These are phyloP conservation scores for Xylariaceae sp. DNA, from an alignment of 2,329 filamentous ascomycete species.

Conservation along the genomic window DNA sequence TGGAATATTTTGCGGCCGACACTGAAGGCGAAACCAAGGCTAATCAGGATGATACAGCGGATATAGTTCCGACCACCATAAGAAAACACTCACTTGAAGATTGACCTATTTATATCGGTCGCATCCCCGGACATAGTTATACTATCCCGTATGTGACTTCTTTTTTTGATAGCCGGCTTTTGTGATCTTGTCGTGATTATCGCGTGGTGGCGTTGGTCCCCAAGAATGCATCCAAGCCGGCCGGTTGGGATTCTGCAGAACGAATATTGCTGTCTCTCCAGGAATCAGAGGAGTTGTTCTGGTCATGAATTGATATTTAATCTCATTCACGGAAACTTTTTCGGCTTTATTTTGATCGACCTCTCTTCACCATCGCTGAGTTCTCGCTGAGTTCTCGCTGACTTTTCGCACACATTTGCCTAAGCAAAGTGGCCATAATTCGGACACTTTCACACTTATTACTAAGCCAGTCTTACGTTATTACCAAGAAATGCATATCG, in stretches of 20 bases:
- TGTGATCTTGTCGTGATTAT: not conserved
- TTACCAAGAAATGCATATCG: too few relatives aligned
- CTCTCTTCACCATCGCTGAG: not conserved
- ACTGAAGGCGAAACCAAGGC: too few relatives aligned
- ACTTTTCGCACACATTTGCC: conserved; percentile 15
- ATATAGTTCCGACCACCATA: not conserved
- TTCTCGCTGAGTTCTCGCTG: too few relatives aligned
- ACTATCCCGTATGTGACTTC: not conserved
- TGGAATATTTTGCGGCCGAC: too few relatives aligned
- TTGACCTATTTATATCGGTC: conserved; percentile 19
- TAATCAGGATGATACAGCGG: too few relatives aligned
- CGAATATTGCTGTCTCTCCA: too few relatives aligned
- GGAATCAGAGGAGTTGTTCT: too few relatives aligned
- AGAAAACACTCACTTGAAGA: conserved; percentile 22
- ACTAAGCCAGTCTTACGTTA: too few relatives aligned
- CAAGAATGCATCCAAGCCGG: not conserved
- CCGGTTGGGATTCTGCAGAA: not conserved
- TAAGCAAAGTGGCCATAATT: too few relatives aligned
- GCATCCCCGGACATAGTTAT: not conserved
- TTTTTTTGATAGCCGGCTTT: not conserved
- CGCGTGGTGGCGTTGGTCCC: not conserved
- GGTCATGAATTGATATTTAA: not conserved
- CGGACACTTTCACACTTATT: too few relatives aligned
- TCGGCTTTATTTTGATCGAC: not conserved
- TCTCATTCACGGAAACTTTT: not conserved